Conservation (phyloP, 345 rosid genomes). For the Ceriops zippeliana region DNA sequence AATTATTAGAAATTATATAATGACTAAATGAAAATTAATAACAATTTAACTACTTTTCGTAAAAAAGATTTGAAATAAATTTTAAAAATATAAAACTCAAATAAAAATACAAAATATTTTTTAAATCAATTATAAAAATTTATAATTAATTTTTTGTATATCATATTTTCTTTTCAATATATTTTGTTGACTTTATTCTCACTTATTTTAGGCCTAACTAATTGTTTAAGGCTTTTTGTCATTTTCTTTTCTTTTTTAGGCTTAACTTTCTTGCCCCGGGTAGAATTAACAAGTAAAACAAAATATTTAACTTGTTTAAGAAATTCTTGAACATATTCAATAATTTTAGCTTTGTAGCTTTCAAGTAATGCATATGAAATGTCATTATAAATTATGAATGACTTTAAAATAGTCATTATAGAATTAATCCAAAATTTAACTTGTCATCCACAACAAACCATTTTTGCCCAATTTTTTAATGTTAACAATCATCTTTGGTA, state of each 20-base stretch:
- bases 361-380: background rate
- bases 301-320: background rate
- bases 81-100: too few species aligned
- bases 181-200: background rate
- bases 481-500: background rate
- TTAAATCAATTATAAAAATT: too few species aligned
- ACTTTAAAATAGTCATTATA: background rate
- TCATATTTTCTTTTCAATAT: background rate
- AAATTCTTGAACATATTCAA: background rate
- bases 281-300: background rate
- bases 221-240: background rate
- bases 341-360: background rate
- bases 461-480: background rate
- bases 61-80: too few species aligned
- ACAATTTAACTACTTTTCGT: too few species aligned
- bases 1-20: too few species aligned
- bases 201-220: background rate
- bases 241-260: background rate
- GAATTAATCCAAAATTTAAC: background rate
- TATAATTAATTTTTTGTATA: too few species aligned
- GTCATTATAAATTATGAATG: background rate
- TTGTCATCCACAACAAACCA: too few species aligned
- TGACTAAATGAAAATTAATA: too few species aligned
- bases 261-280: background rate
- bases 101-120: too few species aligned